Conservation (phyloP, 2,329 filamentous ascomycete genomes). For the Hypoxylon sp. region DNA sequence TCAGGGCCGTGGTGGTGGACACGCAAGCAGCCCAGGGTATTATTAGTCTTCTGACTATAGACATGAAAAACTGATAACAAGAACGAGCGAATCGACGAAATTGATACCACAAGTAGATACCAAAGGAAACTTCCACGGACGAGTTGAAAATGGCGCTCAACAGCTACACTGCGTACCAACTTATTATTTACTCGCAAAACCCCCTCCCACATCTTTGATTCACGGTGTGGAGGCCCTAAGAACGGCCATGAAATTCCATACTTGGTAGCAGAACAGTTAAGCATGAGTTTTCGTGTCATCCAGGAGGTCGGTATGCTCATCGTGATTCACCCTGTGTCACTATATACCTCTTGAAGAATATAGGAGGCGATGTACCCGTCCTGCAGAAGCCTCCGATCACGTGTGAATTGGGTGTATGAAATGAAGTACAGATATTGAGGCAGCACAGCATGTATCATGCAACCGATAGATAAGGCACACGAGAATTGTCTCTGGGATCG, state of each 20-base stretch:
- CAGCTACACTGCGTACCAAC: slow-evolving; percentile 1
- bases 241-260: not conserved
- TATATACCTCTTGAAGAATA: not conserved
- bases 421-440: slow-evolving; percentile 16
- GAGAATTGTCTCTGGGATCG: slow-evolving; percentile 26
- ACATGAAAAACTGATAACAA: slow-evolving; percentile 9
- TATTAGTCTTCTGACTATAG: slow-evolving; percentile 14
- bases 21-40: slow-evolving; percentile 26
- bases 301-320: not conserved
- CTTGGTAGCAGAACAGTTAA: not conserved
- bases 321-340: slow-evolving; percentile 11
- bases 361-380: slow-evolving; percentile 9
- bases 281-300: slow-evolving; percentile 3
- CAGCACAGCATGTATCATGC: slow-evolving; percentile 25
- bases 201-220: not conserved
- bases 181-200: not conserved
- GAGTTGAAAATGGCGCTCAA: not conserved
- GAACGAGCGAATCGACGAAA: not conserved
- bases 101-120: not conserved
- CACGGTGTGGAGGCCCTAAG: not conserved
- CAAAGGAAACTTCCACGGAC: not conserved
- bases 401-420: slow-evolving; percentile 21
- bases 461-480: slow-evolving; percentile 20
- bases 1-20: slow-evolving; percentile 17
- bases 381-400: slow-evolving; percentile 8